Conservation (phyloP, 2,329 filamentous ascomycete species). For the Falciphora oryzae region DNA sequence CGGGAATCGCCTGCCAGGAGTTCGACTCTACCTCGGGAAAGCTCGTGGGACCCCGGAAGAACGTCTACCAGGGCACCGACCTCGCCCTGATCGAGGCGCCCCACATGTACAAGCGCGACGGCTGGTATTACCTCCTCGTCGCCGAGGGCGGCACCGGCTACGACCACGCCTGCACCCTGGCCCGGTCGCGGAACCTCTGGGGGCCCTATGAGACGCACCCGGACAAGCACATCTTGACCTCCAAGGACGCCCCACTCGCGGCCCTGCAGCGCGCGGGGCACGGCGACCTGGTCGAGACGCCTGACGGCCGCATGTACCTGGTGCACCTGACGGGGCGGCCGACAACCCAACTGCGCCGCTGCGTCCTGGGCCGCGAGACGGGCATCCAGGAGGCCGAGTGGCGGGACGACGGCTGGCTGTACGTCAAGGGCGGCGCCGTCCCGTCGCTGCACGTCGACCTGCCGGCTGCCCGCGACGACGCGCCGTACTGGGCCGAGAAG, state of each 20-base stretch:
- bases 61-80: constrained; percentile 49
- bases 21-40: constrained; percentile 43
- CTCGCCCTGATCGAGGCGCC: constrained; percentile 40
- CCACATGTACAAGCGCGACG: constrained; percentile 36
- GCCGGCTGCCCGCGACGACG: constrained; percentile 41
- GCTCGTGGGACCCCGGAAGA: constrained; percentile 50
- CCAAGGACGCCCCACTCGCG: constrained; percentile 40
- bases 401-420: constrained; percentile 56
- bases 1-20: constrained; percentile 53
- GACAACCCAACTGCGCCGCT: constrained; percentile 43
- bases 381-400: constrained; percentile 55
- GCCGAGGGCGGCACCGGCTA: constrained; percentile 41
- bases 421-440: constrained; percentile 52
- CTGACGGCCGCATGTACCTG: constrained; percentile 46
- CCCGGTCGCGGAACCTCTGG: constrained; percentile 45
- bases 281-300: constrained; percentile 51
- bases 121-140: constrained; percentile 38
- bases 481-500: constrained; percentile 42
- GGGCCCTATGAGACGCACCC: constrained; percentile 59
- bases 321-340: constrained; percentile 49
- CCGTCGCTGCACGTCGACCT: constrained; percentile 48
- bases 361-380: constrained; percentile 50
- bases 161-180: constrained; percentile 44
- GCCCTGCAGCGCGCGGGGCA: constrained; percentile 66
- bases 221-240: constrained; percentile 48